phyloP scores from a whole-genome alignment of 768 basidiomycete species.

The Rhodosporidiobolus sp. region DNA sequence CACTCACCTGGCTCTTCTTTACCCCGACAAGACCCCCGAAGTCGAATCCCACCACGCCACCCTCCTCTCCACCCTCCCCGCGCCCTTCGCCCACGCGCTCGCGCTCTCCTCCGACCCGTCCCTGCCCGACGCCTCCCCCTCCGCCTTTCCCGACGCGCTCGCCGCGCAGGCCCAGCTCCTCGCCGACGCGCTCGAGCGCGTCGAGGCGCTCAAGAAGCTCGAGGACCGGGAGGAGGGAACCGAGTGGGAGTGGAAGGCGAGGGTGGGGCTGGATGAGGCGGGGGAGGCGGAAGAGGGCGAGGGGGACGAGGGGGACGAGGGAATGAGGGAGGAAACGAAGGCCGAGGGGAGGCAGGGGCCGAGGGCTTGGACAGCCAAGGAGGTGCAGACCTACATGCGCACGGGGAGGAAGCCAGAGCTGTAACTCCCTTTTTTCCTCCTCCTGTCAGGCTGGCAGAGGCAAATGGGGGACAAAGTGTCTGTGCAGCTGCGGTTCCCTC shows the following conservation, averaged over 20 bases:
- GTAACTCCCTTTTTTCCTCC: not conserved
- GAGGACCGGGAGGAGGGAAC: conserved; percentile 4
- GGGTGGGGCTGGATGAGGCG: conserved; percentile 24
- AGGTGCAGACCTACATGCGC: conserved; percentile 21
- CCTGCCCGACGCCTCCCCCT: not conserved
- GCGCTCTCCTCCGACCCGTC: not conserved
- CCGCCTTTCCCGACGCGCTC: not conserved
- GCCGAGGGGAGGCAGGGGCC: not conserved
- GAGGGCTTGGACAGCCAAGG: conserved; percentile 19
- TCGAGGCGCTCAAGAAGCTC: conserved; percentile 19
- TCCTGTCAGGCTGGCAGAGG: too few species aligned
- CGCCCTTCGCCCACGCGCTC: conserved; percentile 4
- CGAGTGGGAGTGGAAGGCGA: conserved; percentile 38
- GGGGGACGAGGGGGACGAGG: not conserved
- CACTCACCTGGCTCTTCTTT: not conserved
- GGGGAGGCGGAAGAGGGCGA: conserved; percentile 12
- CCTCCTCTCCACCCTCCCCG: conserved; percentile 17
- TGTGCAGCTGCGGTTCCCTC: too few species aligned
- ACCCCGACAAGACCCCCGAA: conserved; percentile 15
- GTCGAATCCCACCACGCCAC: conserved; percentile 23
- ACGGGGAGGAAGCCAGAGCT: conserved; percentile 15
- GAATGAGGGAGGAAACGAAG: not conserved
- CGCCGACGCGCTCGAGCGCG: conserved; percentile 9
- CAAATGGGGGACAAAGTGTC: too few species aligned
- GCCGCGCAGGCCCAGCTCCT: not conserved